Evolutionary conservation across 352 stramenopile genomes (phyloP), one percentile per base, ranked within the genome.

Genomic region (Phytophthora palmivora): DNA sequence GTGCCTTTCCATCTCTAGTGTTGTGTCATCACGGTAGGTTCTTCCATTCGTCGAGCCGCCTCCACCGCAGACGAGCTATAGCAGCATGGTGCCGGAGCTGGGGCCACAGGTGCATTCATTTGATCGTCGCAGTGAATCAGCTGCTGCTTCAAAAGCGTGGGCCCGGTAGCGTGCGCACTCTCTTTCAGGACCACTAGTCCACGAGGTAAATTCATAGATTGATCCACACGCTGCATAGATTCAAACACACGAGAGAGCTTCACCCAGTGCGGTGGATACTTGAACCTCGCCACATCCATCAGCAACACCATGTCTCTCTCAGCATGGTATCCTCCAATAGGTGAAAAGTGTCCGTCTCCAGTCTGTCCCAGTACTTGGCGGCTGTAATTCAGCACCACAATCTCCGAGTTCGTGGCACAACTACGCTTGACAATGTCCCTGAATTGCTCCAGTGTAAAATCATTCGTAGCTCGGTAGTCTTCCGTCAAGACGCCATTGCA

Each of bases 301-400:
- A 99, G 84, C 18, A 99, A 75, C 42, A 98, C 93, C 79, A 94
- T 90, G 49, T 98, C 95, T 12, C 80, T 82, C 63, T 74, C 80
- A 37, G 72, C 74, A 67, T 98, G 82, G 73, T 99, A 99, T 3
- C 94, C 97, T 41, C 89, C 97, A 53, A 99, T 92, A 10, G 97
- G 97, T 32, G 89, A 98, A 69, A 99, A 99, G 72, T 99, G 97
- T 15, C 97, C 97, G 54, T 88, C 87, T 15, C 97, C 97, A 0
- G 96, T 99, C 74, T 99, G 97, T 14, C 79, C 74, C 3, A 99
- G 75, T 47, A 84, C 82, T 68, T 96, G 87, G 46, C 96, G 86
- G 12, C 78, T 88, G 78, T 98, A 99, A 18, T 96, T 98, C 19
- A 97, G 78, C 33, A 98, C 94, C 18, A 99, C 72, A 39, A 98